A percentile compares a stretch with the other conserved stretches of the same genome.
These are phyloP conservation scores for Ailanthus altissimus DNA, from an alignment of 345 rosid species.

Conservation along the genomic window DNA sequence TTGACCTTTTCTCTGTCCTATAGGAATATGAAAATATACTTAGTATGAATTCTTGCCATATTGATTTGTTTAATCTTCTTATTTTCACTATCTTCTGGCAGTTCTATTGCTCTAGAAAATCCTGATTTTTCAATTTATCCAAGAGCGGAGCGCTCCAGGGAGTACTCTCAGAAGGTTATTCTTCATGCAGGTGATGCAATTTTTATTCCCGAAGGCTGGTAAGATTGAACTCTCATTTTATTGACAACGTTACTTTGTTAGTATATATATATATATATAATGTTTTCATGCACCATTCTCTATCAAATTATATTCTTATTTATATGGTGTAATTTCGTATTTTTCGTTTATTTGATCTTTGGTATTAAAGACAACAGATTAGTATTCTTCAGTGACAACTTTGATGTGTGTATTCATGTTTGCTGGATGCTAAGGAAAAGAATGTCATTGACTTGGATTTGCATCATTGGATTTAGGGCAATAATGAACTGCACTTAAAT, in stretches of 20 bases:
- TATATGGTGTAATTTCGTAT: background rate
- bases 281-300: background rate
- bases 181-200: conserved; percentile 89
- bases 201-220: conserved; percentile 99
- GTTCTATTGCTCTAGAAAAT: conserved; percentile 66
- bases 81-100: conserved; percentile 35
- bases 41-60: background rate
- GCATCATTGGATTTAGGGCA: background rate
- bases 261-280: background rate
- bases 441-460: background rate
- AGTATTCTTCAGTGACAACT: background rate
- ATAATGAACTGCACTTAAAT: background rate
- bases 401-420: background rate
- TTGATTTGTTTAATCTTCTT: conserved; percentile 7
- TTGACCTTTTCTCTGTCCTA: background rate
- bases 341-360: background rate
- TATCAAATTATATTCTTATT: background rate
- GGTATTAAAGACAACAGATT: background rate
- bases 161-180: conserved; percentile 61
- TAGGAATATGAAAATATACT: background rate
- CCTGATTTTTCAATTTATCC: conserved; percentile 68
- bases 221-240: conserved; percentile 39
- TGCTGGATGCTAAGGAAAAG: background rate
- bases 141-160: conserved; percentile 61
- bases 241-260: background rate